phyloP scores from a whole-genome alignment of 768 basidiomycete genomes.

The Phylloporus sp. region DNA sequence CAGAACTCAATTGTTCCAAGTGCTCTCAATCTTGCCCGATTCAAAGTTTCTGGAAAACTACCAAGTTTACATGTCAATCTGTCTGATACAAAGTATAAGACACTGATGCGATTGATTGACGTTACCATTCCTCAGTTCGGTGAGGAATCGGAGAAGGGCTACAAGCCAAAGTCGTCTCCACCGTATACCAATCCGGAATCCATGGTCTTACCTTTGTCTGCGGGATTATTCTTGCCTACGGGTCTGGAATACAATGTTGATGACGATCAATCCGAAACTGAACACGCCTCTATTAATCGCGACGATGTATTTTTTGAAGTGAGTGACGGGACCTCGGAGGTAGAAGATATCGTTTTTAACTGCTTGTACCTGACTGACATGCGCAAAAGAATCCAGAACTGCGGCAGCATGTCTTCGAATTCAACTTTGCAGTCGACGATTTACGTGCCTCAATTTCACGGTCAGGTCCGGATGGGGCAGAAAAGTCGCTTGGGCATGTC shows the following conservation, averaged over 20 bases:
- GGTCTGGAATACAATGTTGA: conserved; percentile 68
- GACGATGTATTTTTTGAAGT: conserved; percentile 72
- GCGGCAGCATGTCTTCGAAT: conserved; percentile 66
- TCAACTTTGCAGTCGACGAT: conserved; percentile 82
- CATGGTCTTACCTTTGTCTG: conserved; percentile 46
- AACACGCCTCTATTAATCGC: conserved; percentile 35
- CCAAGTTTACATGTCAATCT: conserved; percentile 87
- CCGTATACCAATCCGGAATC: conserved; percentile 24
- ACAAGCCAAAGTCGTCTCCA: conserved; percentile 16
- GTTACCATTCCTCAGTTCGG: conserved; percentile 84
- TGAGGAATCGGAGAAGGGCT: conserved; percentile 32
- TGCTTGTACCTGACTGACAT: conserved; percentile 1
- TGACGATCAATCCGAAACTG: conserved; percentile 46
- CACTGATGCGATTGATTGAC: conserved; percentile 88
- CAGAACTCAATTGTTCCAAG: conserved; percentile 91
- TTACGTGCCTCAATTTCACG: conserved; percentile 78
- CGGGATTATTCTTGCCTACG: conserved; percentile 48
- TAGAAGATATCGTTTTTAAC: conserved; percentile 22
- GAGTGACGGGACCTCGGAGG: conserved; percentile 54
- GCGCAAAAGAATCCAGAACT: conserved; percentile 31
- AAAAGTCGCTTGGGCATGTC: conserved; percentile 74
- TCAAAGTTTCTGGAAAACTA: conserved; percentile 87
- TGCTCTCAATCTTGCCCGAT: conserved; percentile 73
- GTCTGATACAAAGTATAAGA: conserved; percentile 87
- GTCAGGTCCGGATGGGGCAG: conserved; percentile 52